Percentiles rank a stretch among this genome's conserved stretches.
phyloP scores from a whole-genome alignment of 2,329 filamentous ascomycete genomes.

The Tolypocladium tundrense region DNA sequence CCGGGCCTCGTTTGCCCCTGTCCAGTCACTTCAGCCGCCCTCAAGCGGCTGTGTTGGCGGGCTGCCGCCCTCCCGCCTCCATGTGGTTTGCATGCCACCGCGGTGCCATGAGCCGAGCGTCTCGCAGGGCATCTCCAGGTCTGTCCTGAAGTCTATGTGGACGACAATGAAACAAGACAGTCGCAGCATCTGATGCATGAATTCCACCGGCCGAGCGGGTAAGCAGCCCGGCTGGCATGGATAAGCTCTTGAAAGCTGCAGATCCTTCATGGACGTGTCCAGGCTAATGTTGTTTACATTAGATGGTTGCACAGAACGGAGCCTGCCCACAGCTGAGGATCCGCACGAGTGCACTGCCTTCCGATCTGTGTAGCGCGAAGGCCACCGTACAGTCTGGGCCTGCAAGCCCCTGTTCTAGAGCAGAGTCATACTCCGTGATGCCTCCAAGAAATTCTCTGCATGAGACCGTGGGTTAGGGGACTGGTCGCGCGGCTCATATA shows the following conservation, averaged over 20 bases:
- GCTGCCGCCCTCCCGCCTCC: background rate
- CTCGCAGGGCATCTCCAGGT: background rate
- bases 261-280: too few species aligned
- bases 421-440: too few species aligned
- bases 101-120: background rate
- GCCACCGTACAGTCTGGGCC: background rate
- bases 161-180: background rate
- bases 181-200: background rate
- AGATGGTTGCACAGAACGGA: background rate
- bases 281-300: background rate
- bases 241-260: background rate
- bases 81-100: background rate
- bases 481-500: background rate
- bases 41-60: background rate
- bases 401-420: too few species aligned
- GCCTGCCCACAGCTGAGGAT: background rate
- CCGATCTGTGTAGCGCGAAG: background rate
- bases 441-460: background rate
- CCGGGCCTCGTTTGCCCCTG: background rate
- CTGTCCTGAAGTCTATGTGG: background rate
- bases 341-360: background rate
- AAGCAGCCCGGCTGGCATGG: background rate
- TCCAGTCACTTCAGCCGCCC: background rate
- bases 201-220: background rate
- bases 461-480: background rate